Conservation (phyloP, 225 moss, liverwort and hornwort species). For the Climacium dendroides region DNA sequence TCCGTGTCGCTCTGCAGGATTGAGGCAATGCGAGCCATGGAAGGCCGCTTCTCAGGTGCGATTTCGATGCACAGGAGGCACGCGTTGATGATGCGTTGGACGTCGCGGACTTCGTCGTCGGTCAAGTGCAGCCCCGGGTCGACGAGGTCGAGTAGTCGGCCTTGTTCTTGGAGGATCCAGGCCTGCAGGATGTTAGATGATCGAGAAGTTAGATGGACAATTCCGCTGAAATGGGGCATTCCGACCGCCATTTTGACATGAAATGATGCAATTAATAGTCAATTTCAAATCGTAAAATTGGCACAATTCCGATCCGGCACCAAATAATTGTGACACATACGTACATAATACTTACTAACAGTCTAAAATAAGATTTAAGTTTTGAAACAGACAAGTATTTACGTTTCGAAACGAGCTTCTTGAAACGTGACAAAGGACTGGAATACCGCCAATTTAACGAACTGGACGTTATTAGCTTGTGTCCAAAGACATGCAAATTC, state of each 20-base stretch:
- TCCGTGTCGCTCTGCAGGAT: slow-evolving; percentile 10
- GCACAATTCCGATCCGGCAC: too few relatives aligned
- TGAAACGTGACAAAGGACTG: too few relatives aligned
- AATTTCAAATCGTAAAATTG: not conserved
- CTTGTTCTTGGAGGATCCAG: not conserved
- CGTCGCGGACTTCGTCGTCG: too few relatives aligned
- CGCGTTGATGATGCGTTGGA: too few relatives aligned
- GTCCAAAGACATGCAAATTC: too few relatives aligned
- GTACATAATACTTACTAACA: too few relatives aligned
- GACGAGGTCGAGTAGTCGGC: not conserved
- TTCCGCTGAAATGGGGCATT: not conserved
- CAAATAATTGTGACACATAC: too few relatives aligned
- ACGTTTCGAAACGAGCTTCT: not conserved
- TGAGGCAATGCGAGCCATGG: slow-evolving; percentile 4
- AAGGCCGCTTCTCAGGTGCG: not conserved
- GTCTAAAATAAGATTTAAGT: too few relatives aligned
- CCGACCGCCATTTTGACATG: not conserved
- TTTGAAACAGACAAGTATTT: not conserved
- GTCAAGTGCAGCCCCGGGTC: too few relatives aligned
- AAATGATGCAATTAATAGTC: too few relatives aligned
- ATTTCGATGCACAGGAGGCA: slow-evolving; percentile 5
- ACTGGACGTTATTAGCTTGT: too few relatives aligned
- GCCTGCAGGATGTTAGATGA: not conserved
- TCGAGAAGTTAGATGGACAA: not conserved
- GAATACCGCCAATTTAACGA: too few relatives aligned